Percentiles rank a stretch among this genome's conserved stretches.
Conservation (phyloP, 139 green algal species). For the Coccomyxa sp. region DNA sequence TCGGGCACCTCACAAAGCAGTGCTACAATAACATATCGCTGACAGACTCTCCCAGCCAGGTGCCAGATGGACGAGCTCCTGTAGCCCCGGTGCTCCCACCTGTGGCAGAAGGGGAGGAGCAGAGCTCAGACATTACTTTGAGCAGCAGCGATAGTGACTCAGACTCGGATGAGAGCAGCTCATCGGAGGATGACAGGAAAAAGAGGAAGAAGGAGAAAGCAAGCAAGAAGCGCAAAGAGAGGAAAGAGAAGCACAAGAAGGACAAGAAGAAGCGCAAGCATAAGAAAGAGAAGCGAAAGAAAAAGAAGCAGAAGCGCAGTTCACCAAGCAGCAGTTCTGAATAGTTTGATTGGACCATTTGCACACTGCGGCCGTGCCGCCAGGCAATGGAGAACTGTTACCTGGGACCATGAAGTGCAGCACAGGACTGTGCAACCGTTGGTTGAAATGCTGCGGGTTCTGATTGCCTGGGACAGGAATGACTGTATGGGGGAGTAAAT, state of each 20-base stretch:
- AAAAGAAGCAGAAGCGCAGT: conserved; percentile 10
- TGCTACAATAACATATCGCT: conserved; percentile 66
- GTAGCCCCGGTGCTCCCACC: conserved; percentile 1
- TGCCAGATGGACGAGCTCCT: not conserved
- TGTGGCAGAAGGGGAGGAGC: not conserved
- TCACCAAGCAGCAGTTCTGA: too few species aligned
- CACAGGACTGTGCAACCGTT: too few species aligned
- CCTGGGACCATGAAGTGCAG: too few species aligned
- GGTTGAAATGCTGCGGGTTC: too few species aligned
- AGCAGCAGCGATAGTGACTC: not conserved
- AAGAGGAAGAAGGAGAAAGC: conserved; percentile 23
- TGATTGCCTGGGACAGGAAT: too few species aligned
- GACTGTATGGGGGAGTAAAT: too few species aligned
- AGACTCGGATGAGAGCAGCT: not conserved
- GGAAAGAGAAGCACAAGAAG: conserved; percentile 1
- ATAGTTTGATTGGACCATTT: too few species aligned
- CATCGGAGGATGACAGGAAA: not conserved
- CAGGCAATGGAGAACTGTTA: too few species aligned
- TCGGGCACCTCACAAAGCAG: conserved; percentile 86
- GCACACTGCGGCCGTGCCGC: too few species aligned
- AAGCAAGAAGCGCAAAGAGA: not conserved
- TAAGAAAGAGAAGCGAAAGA: conserved; percentile 21
- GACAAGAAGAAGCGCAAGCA: conserved; percentile 10
- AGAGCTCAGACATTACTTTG: not conserved
- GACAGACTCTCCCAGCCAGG: conserved; percentile 3